Conservation (phyloP, 345 rosid species). For the Salix exigua region DNA sequence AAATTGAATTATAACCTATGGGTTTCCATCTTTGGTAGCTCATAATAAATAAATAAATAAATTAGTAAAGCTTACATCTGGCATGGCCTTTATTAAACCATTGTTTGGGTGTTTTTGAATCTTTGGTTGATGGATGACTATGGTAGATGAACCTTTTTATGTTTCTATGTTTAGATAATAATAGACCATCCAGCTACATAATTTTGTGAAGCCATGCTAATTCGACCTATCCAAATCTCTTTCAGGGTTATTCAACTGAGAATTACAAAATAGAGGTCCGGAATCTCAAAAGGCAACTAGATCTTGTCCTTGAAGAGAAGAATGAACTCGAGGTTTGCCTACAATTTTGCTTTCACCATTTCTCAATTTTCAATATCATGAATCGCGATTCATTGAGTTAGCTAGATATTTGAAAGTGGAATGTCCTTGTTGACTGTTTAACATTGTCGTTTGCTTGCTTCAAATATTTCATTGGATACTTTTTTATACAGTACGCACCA, state of each 20-base stretch:
- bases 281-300: constrained; percentile 56
- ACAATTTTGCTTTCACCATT: not conserved
- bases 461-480: not conserved
- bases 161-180: not conserved
- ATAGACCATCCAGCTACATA: not conserved
- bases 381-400: not conserved
- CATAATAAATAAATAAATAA: not conserved
- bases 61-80: not conserved
- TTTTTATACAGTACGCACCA: not conserved
- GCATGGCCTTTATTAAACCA: not conserved
- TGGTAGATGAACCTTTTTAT: not conserved
- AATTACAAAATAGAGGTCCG: constrained; percentile 41
- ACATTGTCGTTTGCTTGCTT: not conserved
- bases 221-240: not conserved
- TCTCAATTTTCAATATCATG: not conserved
- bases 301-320: constrained; percentile 53
- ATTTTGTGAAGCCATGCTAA: not conserved
- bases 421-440: not conserved
- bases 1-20: constrained; percentile 3
- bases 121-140: not conserved
- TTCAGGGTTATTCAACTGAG: constrained; percentile 38
- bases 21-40: not conserved
- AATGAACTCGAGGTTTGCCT: constrained; percentile 61
- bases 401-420: not conserved
- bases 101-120: not conserved